These are phyloP conservation scores for Penicillium verhagenii DNA, from an alignment of 495 filamentous ascomycete species.

Conservation along the genomic window DNA sequence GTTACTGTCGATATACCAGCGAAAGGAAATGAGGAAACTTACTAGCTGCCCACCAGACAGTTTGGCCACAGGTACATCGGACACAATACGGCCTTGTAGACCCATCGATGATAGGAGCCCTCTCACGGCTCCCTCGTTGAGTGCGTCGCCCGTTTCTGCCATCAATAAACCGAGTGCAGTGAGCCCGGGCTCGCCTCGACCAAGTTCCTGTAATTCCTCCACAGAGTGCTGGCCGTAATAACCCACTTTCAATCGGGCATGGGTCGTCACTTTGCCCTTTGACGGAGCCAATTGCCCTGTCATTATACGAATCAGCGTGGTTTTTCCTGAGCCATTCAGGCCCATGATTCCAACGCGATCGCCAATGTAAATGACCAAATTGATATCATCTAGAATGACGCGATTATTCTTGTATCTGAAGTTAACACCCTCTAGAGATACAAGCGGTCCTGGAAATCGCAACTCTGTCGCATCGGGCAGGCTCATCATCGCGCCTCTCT, in stretches of 20 bases:
- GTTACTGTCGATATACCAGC: background rate
- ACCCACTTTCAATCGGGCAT: constrained; percentile 64
- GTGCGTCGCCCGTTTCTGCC: constrained; percentile 39
- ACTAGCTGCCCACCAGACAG: constrained; percentile 74
- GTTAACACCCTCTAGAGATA: constrained; percentile 63
- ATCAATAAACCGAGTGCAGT: constrained; percentile 63
- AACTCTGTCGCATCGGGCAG: constrained; percentile 63
- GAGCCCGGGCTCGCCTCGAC: constrained; percentile 43
- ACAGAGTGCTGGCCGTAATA: constrained; percentile 80
- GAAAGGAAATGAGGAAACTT: constrained; percentile 8
- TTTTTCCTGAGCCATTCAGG: constrained; percentile 73
- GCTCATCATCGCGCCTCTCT: constrained; percentile 54
- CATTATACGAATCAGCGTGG: constrained; percentile 63
- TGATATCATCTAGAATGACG: constrained; percentile 54
- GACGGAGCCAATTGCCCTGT: constrained; percentile 39
- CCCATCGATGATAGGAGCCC: constrained; percentile 63
- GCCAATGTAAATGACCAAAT: constrained; percentile 63
- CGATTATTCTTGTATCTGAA: constrained; percentile 54
- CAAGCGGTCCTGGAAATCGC: constrained; percentile 68
- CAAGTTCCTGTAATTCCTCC: constrained; percentile 57
- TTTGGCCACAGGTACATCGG: constrained; percentile 65
- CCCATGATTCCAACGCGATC: constrained; percentile 73
- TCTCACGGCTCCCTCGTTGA: constrained; percentile 62
- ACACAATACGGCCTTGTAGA: constrained; percentile 61
- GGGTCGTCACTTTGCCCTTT: constrained; percentile 56